Evolutionary conservation across 2,329 filamentous ascomycete species (phyloP).

Genomic region (Ophiosphaerella korrae): DNA sequence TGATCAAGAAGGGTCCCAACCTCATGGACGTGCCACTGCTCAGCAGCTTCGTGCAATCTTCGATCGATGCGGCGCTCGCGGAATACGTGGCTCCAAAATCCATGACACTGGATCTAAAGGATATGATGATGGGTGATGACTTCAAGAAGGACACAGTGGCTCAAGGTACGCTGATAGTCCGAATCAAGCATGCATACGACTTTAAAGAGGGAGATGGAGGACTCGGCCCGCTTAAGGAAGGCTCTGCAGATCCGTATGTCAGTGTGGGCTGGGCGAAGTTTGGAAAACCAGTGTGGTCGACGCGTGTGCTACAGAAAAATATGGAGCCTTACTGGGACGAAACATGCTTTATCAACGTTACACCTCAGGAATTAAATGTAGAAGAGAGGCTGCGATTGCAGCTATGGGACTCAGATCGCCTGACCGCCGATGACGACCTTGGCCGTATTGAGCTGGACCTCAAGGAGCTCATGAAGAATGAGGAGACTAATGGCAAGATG

Average conservation of each 20-base stretch:
- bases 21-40: constrained; percentile 78
- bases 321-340: constrained; percentile 75
- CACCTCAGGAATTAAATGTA: constrained; percentile 72
- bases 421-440: constrained; percentile 74
- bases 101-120: constrained; percentile 73
- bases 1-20: constrained; percentile 72
- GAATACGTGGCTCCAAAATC: constrained; percentile 80
- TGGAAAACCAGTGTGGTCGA: constrained; percentile 70
- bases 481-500: constrained; percentile 66
- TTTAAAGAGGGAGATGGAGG: constrained; percentile 74
- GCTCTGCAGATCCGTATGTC: constrained; percentile 72
- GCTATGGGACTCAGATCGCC: constrained; percentile 76
- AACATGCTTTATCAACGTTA: constrained; percentile 70
- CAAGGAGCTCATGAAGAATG: constrained; percentile 65
- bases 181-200: constrained; percentile 68
- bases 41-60: constrained; percentile 74
- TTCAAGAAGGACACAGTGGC: constrained; percentile 76
- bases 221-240: constrained; percentile 63
- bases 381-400: constrained; percentile 71
- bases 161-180: constrained; percentile 68
- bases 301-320: constrained; percentile 67
- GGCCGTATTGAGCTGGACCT: constrained; percentile 73
- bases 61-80: constrained; percentile 73
- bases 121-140: constrained; percentile 78
- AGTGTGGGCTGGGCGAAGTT: constrained; percentile 80